phyloP scores from a whole-genome alignment of 1,284 basidiomycete genomes.

The Boletellus dicymbophilus region DNA sequence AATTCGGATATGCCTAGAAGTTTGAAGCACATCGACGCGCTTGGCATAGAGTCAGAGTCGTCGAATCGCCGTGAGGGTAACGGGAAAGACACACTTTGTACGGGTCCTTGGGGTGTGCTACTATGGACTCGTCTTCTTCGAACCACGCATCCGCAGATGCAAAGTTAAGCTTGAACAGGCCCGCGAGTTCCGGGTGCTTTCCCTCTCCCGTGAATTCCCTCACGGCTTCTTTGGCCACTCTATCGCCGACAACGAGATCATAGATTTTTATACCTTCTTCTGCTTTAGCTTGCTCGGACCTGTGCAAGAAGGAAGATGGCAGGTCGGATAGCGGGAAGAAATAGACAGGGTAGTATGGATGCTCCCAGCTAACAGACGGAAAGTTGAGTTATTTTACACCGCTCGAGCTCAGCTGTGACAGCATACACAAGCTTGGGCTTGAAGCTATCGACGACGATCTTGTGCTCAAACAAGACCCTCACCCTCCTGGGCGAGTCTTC shows the following conservation, averaged over 20 bases:
- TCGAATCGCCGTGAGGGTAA: too few species aligned
- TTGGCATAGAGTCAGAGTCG: neutral
- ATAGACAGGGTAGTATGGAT: conserved; percentile 52
- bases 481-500: conserved; percentile 52
- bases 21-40: conserved; percentile 62
- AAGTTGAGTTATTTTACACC: neutral
- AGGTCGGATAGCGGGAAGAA: conserved; percentile 52
- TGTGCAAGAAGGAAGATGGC: conserved; percentile 37
- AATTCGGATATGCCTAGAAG: conserved; percentile 60
- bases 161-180: conserved; percentile 52
- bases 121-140: conserved; percentile 66
- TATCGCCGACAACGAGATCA: conserved; percentile 47
- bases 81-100: conserved; percentile 53
- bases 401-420: too few species aligned
- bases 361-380: conserved; percentile 52
- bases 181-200: conserved; percentile 41
- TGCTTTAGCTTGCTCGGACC: conserved; percentile 30
- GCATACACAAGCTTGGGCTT: conserved; percentile 61
- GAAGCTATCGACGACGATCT: conserved; percentile 54
- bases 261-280: conserved; percentile 38
- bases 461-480: conserved; percentile 52
- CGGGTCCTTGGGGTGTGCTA: conserved; percentile 64
- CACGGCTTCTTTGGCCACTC: conserved; percentile 42
- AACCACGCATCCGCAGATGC: conserved; percentile 62
- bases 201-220: conserved; percentile 36